A percentile compares a stretch with the other conserved stretches of the same genome.
Evolutionary conservation across 371 early-diverging fungal genomes (phyloP).

Genomic region (Lichtheimia ramosa): DNA sequence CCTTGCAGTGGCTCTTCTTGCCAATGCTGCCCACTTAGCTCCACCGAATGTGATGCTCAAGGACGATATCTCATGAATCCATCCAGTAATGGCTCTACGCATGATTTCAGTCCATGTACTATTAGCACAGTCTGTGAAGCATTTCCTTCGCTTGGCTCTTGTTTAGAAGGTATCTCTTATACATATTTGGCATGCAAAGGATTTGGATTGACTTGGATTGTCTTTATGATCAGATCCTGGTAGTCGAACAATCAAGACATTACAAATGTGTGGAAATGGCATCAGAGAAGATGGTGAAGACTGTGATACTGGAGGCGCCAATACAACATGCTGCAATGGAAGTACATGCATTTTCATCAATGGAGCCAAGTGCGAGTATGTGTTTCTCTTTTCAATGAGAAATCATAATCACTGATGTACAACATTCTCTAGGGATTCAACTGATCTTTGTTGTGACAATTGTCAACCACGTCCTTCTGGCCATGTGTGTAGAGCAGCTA

Average conservation of each 20-base stretch:
- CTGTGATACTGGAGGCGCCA: constrained; percentile 87
- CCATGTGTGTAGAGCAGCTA: constrained; percentile 72
- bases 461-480: constrained; percentile 70
- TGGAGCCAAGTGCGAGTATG: constrained; percentile 76
- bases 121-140: constrained; percentile 65
- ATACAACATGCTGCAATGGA: constrained; percentile 82
- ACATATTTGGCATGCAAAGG: not conserved
- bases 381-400: constrained; percentile 2
- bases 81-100: constrained; percentile 67
- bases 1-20: constrained; percentile 49
- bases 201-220: not conserved
- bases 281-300: constrained; percentile 89
- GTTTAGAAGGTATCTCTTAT: constrained; percentile 50
- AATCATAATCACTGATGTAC: not conserved
- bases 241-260: constrained; percentile 36
- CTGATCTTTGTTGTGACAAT: constrained; percentile 80
- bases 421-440: constrained; percentile 58
- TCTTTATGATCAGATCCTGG: constrained; percentile 52
- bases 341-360: constrained; percentile 77
- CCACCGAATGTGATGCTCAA: constrained; percentile 71
- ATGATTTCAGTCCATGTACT: constrained; percentile 82
- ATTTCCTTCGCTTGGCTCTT: constrained; percentile 53
- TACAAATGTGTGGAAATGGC: constrained; percentile 92
- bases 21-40: constrained; percentile 71
- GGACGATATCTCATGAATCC: constrained; percentile 86